Percentiles rank a stretch among this genome's conserved stretches.
Evolutionary conservation across 768 basidiomycete genomes (phyloP).

Genomic region (Cystoderma amianthinum): DNA sequence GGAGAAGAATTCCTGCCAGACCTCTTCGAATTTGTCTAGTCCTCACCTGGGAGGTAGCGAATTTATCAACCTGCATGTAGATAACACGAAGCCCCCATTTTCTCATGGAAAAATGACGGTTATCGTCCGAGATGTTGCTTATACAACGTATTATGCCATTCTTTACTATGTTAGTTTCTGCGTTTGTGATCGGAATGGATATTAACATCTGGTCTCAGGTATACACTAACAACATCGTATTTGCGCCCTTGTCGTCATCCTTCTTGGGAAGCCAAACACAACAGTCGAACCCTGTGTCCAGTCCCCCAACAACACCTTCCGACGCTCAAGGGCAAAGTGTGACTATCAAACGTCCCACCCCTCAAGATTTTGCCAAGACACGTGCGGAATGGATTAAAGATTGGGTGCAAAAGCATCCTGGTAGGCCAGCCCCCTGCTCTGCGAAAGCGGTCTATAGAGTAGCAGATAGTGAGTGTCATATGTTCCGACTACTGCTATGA

Average conservation of each 20-base stretch:
- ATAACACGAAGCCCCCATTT: background rate
- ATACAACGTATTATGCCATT: slow-evolving; percentile 35
- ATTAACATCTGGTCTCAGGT: slow-evolving; percentile 35
- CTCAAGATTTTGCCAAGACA: slow-evolving; percentile 17
- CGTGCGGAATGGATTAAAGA: slow-evolving; percentile 65
- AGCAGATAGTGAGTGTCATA: slow-evolving; percentile 60
- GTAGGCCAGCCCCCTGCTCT: slow-evolving; percentile 63
- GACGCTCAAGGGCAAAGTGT: slow-evolving; percentile 20
- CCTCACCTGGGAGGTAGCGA: background rate
- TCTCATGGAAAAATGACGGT: slow-evolving; percentile 17
- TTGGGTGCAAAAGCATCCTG: slow-evolving; percentile 58
- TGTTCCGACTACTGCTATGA: background rate
- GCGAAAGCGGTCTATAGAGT: slow-evolving; percentile 81
- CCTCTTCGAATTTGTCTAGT: background rate
- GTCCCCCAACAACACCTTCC: slow-evolving; percentile 17
- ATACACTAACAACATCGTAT: slow-evolving; percentile 80
- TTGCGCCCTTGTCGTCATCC: slow-evolving; percentile 77
- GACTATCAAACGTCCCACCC: slow-evolving; percentile 10
- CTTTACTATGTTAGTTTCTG: slow-evolving; percentile 65
- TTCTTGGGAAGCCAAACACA: slow-evolving; percentile 29
- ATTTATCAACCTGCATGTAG: background rate
- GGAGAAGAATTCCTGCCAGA: slow-evolving; percentile 1
- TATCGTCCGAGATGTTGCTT: slow-evolving; percentile 44
- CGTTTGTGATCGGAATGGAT: background rate
- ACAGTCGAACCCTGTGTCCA: slow-evolving; percentile 14